Evolutionary conservation across 495 filamentous ascomycete species (phyloP).

Genomic region (Sordaria brevicollis): DNA sequence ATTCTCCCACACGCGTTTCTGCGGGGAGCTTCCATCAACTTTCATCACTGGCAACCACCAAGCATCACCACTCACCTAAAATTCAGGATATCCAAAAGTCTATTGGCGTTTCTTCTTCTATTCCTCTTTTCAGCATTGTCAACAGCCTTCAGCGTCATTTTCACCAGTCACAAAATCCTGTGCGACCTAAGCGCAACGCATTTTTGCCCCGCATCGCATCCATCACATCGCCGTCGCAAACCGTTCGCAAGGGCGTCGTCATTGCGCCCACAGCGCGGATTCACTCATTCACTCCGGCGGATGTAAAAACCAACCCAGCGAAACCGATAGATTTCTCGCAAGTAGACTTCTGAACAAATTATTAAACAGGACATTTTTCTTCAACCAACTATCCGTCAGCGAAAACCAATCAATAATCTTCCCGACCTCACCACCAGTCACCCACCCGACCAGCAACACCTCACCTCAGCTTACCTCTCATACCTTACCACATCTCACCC

Average conservation of each 20-base stretch:
- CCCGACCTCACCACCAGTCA: no score
- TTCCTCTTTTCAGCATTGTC: background rate
- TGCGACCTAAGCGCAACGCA: background rate
- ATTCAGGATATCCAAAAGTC: background rate
- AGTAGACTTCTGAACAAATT: no score
- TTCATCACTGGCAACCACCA: background rate
- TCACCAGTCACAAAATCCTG: background rate
- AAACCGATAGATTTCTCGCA: background rate
- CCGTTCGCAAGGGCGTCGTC: background rate
- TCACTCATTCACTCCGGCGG: background rate
- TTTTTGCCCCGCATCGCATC: background rate
- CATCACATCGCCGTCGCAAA: background rate
- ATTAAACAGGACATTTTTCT: no score
- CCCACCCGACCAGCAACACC: background rate
- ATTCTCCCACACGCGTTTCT: background rate
- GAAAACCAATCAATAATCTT: background rate
- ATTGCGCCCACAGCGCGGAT: background rate
- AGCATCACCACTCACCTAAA: no score
- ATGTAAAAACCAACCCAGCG: background rate
- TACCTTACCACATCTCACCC: no score
- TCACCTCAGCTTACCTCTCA: no score
- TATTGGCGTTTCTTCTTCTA: background rate
- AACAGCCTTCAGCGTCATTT: no score
- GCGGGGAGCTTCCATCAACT: background rate
- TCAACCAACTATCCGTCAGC: no score